Evolutionary conservation across 2,329 filamentous ascomycete species (phyloP).

Genomic region (Rhexocercosporidium sp.): DNA sequence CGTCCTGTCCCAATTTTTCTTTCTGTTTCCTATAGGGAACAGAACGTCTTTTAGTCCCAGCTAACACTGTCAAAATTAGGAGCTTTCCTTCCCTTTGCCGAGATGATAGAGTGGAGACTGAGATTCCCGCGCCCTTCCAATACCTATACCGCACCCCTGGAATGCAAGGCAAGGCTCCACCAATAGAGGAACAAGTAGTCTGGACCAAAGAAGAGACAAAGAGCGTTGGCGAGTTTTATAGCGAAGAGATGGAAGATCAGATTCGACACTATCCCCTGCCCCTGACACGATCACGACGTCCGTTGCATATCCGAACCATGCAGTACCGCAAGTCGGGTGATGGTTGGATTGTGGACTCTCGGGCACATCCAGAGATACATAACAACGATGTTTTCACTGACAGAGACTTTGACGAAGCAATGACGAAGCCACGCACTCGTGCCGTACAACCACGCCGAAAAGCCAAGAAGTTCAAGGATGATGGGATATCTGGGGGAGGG

Average conservation of each 20-base stretch:
- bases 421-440: background rate
- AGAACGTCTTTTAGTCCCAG: background rate
- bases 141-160: background rate
- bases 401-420: background rate
- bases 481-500: background rate
- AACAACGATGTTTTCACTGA: background rate
- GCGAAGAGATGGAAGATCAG: background rate
- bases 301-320: background rate
- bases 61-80: background rate
- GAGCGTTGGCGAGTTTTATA: background rate
- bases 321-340: background rate
- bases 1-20: no score
- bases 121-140: background rate
- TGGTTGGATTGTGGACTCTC: background rate
- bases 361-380: background rate
- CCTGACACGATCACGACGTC: background rate
- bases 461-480: background rate
- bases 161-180: background rate
- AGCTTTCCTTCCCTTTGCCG: background rate
- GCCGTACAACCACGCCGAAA: background rate
- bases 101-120: background rate
- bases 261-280: conserved; percentile 2
- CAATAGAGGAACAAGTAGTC: background rate
- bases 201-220: conserved; percentile 1
- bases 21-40: no score